Percentiles rank a stretch among this genome's conserved stretches.
phyloP scores from a whole-genome alignment of 805 yeast genomes.

The Nakazawaea ishiwadae region DNA sequence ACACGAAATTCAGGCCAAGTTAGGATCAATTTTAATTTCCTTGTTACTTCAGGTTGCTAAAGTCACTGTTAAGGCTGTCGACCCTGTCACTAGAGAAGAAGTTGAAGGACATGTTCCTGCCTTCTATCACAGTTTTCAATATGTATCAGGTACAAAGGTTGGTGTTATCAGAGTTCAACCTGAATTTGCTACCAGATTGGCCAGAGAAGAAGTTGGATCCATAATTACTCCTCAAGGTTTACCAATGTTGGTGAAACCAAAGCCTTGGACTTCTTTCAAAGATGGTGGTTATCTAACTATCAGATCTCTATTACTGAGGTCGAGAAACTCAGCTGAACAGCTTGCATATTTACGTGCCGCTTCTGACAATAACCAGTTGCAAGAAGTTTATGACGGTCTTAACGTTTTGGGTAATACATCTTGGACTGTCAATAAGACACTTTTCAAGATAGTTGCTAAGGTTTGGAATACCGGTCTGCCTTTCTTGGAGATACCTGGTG shows the following conservation, averaged over 20 bases:
- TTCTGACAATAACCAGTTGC: constrained; percentile 59
- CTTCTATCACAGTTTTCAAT: constrained; percentile 83
- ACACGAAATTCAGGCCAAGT: constrained; percentile 51
- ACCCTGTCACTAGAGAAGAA: constrained; percentile 67
- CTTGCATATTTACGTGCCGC: constrained; percentile 85
- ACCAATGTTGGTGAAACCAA: constrained; percentile 92
- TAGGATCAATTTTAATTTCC: constrained; percentile 78
- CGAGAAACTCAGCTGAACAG: constrained; percentile 85
- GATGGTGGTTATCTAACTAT: constrained; percentile 81
- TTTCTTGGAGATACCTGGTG: constrained; percentile 70
- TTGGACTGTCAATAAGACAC: constrained; percentile 82
- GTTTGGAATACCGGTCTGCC: constrained; percentile 86
- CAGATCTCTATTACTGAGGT: constrained; percentile 61
- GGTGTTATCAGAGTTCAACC: constrained; percentile 81
- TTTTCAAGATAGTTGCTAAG: constrained; percentile 64
- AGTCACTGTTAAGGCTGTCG: constrained; percentile 72
- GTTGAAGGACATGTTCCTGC: constrained; percentile 85
- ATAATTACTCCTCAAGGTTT: constrained; percentile 74
- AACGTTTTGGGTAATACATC: constrained; percentile 83
- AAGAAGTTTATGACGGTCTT: constrained; percentile 69
- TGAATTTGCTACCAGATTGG: constrained; percentile 57
- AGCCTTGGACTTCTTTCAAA: constrained; percentile 78
- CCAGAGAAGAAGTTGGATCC: constrained; percentile 59
- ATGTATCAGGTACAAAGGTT: constrained; percentile 67
- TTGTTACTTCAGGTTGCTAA: constrained; percentile 77